Evolutionary conservation across 1,284 basidiomycete genomes (phyloP), one percentile per base, ranked within the genome.

Genomic region (Lignosus rhinocerotis): DNA sequence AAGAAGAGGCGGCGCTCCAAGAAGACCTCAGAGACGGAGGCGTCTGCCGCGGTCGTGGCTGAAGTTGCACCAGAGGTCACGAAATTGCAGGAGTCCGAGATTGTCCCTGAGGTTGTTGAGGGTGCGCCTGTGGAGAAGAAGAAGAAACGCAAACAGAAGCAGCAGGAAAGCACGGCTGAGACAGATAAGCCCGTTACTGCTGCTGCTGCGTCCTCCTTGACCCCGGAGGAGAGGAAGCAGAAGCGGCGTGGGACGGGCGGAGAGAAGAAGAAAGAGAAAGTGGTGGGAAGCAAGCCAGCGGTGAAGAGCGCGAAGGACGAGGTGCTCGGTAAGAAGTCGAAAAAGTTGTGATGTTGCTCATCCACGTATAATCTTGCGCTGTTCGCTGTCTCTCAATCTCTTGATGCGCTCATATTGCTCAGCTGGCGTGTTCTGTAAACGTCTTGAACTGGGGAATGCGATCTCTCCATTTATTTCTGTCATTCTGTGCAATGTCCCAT

Each of bases 211-310:
- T 39, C 58, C 11, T 50, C 63, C n/a, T 14, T 57, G 48, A 59
- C 58, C 34, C 45, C 59, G 51, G 62, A 69, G 49, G 68, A 71
- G 52, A 48, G 82, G 62, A 85, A 84, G 72, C 73, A 78, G 69
- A 87, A 86, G 70, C 76, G 76, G 53, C 72, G 68, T 25, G 70
- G 67, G 3, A 72, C 69, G 33, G 71, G 74, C 42, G 76, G 78
- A 8, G 82, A 82, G 70, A 85, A 80, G 75, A 89, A 88, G 73
- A 87, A 87, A 72, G 79, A 75, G 53, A 83, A 83, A 67, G 66
- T 83, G 3, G 65, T 77, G 32, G 79, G 76, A 58, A 67, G 73
- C 45, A 77, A 71, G 63, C 72, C 70, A 10, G 72, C 74, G 33
- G 62, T 57, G 47, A 82, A 80, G 71, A 82, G 79, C 58, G 79